These are phyloP conservation scores for Herpetomonas muscarum DNA, from an alignment of 208 protist genomes.

Conservation along the genomic window DNA sequence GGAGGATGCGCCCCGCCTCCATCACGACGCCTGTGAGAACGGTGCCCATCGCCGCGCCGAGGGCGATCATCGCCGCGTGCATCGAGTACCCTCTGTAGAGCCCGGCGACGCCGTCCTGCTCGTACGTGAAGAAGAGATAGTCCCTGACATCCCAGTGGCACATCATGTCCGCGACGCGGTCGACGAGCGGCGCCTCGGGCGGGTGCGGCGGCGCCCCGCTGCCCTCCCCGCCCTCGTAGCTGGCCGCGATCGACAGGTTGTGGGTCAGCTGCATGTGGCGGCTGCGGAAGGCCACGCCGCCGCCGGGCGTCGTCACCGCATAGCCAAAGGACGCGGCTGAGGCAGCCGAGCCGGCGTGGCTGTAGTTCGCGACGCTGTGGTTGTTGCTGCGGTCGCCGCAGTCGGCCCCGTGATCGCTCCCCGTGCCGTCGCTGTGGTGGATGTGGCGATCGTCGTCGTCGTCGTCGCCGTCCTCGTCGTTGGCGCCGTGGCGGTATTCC, in stretches of 20 bases:
- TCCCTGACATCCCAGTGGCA: conserved; percentile 17
- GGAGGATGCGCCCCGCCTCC: no score
- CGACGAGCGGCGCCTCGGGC: neutral
- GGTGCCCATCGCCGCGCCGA: neutral
- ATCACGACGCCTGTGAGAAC: neutral
- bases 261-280: neutral
- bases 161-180: conserved; percentile 4
- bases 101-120: neutral
- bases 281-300: no score
- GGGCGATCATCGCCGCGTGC: neutral
- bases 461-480: conserved; percentile 1
- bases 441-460: neutral
- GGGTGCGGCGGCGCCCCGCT: no score
- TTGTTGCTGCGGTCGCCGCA: neutral
- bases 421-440: neutral
- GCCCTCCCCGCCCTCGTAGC: no score
- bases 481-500: conserved; percentile 7
- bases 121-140: conserved; percentile 9
- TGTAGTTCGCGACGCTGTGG: neutral
- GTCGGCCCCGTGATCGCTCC: neutral
- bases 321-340: neutral
- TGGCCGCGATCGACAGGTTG: neutral
- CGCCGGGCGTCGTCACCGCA: no score
- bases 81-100: neutral
- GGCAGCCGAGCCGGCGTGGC: neutral